Conservation (phyloP, 2,329 filamentous ascomycete genomes). For the Thermothelomyces thermophilus region DNA sequence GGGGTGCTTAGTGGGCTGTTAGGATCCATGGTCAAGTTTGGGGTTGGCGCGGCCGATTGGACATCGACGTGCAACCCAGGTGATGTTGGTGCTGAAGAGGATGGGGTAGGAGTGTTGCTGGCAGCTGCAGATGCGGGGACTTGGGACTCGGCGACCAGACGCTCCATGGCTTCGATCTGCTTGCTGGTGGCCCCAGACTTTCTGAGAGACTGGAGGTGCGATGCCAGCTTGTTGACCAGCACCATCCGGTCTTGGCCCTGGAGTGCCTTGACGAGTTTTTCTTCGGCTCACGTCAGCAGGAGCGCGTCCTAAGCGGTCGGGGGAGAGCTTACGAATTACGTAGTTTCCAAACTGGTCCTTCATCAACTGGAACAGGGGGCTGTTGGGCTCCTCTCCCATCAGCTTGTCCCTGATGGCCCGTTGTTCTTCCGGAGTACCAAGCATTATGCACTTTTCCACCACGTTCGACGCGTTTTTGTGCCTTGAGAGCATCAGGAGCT, state of each 20-base stretch:
- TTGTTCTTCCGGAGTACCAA: conserved; percentile 63
- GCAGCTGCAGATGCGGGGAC: conserved; percentile 14
- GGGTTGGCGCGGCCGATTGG: conserved; percentile 54
- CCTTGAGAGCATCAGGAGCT: conserved; percentile 72
- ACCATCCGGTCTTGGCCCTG: conserved; percentile 51
- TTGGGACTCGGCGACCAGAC: conserved; percentile 36
- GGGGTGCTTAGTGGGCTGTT: conserved; percentile 47
- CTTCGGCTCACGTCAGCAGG: conserved; percentile 39
- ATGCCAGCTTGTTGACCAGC: conserved; percentile 58
- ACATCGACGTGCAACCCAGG: conserved; percentile 40
- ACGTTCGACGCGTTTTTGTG: conserved; percentile 98
- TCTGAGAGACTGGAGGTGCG: conserved; percentile 55
- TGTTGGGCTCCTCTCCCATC: conserved; percentile 59
- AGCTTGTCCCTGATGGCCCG: conserved; percentile 60
- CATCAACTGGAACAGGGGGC: conserved; percentile 69
- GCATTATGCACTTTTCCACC: conserved; percentile 83
- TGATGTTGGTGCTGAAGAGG: conserved; percentile 28
- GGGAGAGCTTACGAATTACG: conserved; percentile 71
- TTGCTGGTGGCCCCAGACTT: conserved; percentile 55
- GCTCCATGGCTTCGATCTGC: conserved; percentile 59
- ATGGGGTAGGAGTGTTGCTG: conserved; percentile 25
- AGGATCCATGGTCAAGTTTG: conserved; percentile 59
- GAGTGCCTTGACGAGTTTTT: conserved; percentile 67
- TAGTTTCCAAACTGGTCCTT: conserved; percentile 94
- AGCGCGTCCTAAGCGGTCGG: neutral